These are phyloP conservation scores for Cytospora leucostoma DNA, from an alignment of 2,329 filamentous ascomycete species.

Conservation along the genomic window DNA sequence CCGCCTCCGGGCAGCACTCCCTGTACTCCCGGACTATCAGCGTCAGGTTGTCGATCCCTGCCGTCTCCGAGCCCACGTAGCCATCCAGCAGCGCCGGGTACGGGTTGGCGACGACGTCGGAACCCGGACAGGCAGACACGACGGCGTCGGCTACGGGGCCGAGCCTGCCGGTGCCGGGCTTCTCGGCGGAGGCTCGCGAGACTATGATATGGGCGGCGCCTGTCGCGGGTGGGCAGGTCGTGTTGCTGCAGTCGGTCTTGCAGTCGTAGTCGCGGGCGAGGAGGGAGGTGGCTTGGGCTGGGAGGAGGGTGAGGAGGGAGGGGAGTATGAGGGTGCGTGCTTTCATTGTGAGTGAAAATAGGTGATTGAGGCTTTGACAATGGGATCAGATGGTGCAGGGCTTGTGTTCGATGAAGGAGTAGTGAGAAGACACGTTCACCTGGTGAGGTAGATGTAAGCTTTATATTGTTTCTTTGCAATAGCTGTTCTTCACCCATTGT, in stretches of 20 bases:
- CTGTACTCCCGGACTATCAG: constrained; percentile 36
- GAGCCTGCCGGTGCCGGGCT: constrained; percentile 37
- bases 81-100: constrained; percentile 36
- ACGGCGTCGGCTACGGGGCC: constrained; percentile 37
- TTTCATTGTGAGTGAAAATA: neutral
- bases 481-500: neutral
- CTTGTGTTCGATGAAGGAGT: neutral
- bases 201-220: constrained; percentile 38
- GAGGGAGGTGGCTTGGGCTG: neutral
- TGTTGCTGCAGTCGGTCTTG: constrained; percentile 12
- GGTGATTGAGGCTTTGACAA: neutral
- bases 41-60: constrained; percentile 37
- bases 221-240: constrained; percentile 12
- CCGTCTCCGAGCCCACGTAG: constrained; percentile 34
- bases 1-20: constrained; percentile 31
- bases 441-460: neutral
- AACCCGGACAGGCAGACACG: constrained; percentile 35
- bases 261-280: neutral
- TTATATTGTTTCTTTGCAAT: neutral
- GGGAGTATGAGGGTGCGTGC: neutral
- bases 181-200: constrained; percentile 39
- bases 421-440: neutral
- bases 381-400: neutral
- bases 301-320: neutral
- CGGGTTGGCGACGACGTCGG: constrained; percentile 37